Base-by-base conservation (phyloP, 2,329 filamentous ascomycete species). In the Fusarium sp. region DNA sequence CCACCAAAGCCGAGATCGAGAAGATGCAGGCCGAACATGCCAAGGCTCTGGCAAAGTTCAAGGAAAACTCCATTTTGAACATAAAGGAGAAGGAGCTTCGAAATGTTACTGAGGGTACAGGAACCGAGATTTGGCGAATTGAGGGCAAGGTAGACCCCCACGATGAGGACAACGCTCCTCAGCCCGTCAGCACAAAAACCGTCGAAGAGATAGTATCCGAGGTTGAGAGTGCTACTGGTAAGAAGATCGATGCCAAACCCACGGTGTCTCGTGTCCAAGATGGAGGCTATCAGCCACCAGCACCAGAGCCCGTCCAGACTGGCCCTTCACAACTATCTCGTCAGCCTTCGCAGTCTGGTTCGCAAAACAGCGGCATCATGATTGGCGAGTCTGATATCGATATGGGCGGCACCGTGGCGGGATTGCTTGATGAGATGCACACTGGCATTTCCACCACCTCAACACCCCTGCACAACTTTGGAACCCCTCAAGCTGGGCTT, bases 11-110 rank as follows among this genome's bases (percentile, higher is more conserved):
- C 1, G 94, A 98, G 73, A 93, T 98, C 55, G 91, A 94, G 70
- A 89, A 88, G 70, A 89, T 98, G 86, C 93, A 93, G 78, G 87
- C 86, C 32, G 88, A 91, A 26, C 95, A 99, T 77, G 89, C 88
- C 4, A 88, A 88, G 73, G 86, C 89, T 57, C 86, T 98, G 80
- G 88, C 89, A 23, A 90, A 89, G 67, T 86, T 97, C 71, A 90
- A 90, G 76, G 86, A 88, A 55, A 89, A 88, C 53, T 90, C 91
- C 9, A 79, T 89, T 1, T 83, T 97, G 48, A 89, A 88, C 70
- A 83, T 87, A 56, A 91, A 93, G 2, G 95, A 97, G 78, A 87
- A 90, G 70, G 88, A 92, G 60, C 82, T 98, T 55, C 88, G 92
- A 32, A 85, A 85, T 54, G 85, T 91, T 3, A 83, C 87, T 3